A percentile compares a stretch with the other conserved stretches of the same genome.
phyloP scores from a whole-genome alignment of 2,329 filamentous ascomycete genomes.

The Lecanicillium sp. region DNA sequence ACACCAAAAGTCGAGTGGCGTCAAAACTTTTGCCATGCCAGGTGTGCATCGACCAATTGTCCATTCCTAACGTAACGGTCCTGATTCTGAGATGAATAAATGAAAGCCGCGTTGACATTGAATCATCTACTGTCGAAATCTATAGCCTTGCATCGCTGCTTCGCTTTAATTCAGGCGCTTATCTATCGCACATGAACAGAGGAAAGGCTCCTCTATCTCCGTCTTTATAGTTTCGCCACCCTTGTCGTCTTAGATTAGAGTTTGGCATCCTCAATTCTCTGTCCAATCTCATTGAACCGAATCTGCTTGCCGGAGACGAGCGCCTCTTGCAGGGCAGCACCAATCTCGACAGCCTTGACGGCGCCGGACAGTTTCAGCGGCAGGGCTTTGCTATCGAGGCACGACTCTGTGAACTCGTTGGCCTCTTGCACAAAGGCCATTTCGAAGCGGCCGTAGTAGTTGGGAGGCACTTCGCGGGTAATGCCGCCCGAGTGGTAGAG shows the following conservation, averaged over 20 bases:
- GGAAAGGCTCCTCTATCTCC: no score
- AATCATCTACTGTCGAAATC: no score
- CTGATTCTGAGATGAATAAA: no score
- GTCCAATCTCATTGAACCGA: conserved; percentile 47
- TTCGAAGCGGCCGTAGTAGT: conserved; percentile 57
- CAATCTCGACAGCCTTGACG: conserved; percentile 53
- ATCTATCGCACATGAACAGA: no score
- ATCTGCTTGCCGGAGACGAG: conserved; percentile 49
- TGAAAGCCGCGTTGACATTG: no score
- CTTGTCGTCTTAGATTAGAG: conserved; percentile 16
- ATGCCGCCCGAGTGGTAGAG: conserved; percentile 46
- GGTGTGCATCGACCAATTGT: no score
- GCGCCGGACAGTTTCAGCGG: conserved; percentile 50
- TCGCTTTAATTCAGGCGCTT: no score
- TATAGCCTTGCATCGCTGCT: no score
- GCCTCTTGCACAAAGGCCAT: conserved; percentile 55
- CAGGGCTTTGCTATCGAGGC: conserved; percentile 46
- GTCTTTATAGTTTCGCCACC: no score
- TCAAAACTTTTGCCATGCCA: no score
- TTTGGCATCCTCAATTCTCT: conserved; percentile 30
- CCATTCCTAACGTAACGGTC: no score
- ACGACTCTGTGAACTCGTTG: conserved; percentile 53
- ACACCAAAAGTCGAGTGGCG: no score
- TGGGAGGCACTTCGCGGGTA: conserved; percentile 49
- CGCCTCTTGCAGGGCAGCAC: conserved; percentile 49